These are phyloP conservation scores for Mrakia blollopis DNA, from an alignment of 768 basidiomycete genomes.

Conservation along the genomic window DNA sequence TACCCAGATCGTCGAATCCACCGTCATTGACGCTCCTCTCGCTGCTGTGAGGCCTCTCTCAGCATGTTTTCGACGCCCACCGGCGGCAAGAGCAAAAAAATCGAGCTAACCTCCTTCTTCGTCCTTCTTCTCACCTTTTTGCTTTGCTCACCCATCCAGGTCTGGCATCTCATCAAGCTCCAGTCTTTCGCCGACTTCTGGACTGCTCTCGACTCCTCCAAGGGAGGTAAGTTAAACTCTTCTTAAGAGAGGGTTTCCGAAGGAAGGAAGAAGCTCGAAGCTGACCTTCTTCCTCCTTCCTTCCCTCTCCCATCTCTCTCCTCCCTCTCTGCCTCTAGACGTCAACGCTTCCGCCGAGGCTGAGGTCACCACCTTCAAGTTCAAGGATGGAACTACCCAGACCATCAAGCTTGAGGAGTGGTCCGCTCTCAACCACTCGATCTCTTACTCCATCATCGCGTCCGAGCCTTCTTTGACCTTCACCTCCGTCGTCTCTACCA, in stretches of 20 bases:
- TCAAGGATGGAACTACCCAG: slow-evolving; percentile 38
- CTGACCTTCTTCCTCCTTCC: not conserved
- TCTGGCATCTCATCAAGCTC: slow-evolving; percentile 41
- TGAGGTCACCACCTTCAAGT: slow-evolving; percentile 15
- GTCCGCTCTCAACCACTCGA: slow-evolving; percentile 39
- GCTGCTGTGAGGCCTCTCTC: not conserved
- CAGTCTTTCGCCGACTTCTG: slow-evolving; percentile 36
- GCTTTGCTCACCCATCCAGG: slow-evolving; percentile 27
- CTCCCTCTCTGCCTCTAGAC: too few species aligned
- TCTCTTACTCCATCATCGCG: slow-evolving; percentile 40
- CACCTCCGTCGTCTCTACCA: slow-evolving; percentile 41
- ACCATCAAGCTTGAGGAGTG: slow-evolving; percentile 43
- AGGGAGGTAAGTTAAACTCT: not conserved
- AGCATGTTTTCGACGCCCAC: not conserved
- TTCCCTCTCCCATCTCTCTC: not conserved
- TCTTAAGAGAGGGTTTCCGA: not conserved
- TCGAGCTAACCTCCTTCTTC: not conserved
- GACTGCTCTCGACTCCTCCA: slow-evolving; percentile 33
- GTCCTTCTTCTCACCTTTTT: not conserved
- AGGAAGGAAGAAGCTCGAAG: not conserved
- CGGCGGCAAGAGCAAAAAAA: not conserved
- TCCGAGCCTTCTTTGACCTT: slow-evolving; percentile 39
- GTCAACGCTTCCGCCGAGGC: slow-evolving; percentile 13
- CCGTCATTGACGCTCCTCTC: slow-evolving; percentile 35
- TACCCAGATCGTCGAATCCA: slow-evolving; percentile 35